These are phyloP conservation scores for Hericium erinaceus DNA, from an alignment of 768 basidiomycete genomes.

Conservation along the genomic window DNA sequence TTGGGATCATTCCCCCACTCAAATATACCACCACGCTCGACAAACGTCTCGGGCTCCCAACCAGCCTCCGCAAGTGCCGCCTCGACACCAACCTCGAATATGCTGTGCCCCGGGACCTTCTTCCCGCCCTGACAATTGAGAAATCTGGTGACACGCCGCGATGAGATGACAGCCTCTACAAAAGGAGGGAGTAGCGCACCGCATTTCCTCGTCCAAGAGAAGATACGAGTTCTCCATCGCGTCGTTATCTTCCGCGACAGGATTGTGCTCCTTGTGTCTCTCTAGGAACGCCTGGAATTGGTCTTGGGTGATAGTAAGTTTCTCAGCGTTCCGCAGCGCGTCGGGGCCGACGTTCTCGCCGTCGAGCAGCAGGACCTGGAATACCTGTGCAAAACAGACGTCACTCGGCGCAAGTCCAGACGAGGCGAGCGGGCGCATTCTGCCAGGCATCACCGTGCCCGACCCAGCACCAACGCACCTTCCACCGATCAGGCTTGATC, in stretches of 20 bases:
- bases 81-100: conserved; percentile 19
- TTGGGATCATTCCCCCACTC: conserved; percentile 14
- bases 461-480: not conserved
- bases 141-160: conserved; percentile 9
- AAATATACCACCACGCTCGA: conserved; percentile 18
- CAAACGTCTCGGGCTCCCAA: conserved; percentile 15
- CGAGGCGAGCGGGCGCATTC: not conserved
- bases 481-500: conserved; percentile 14
- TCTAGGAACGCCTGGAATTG: conserved; percentile 12
- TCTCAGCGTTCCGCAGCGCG: conserved; percentile 9
- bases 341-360: conserved; percentile 10
- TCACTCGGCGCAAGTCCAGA: not conserved
- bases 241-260: conserved; percentile 12
- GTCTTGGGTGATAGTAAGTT: conserved; percentile 5
- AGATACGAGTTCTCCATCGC: conserved; percentile 15
- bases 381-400: not conserved
- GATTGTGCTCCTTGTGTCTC: conserved; percentile 3
- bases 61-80: conserved; percentile 19
- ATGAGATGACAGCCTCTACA: no score
- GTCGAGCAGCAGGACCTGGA: conserved; percentile 5
- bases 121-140: conserved; percentile 16
- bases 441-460: not conserved
- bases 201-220: conserved; percentile 12
- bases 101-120: conserved; percentile 16
- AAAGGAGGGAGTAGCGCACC: not conserved